Evolutionary conservation across 345 rosid species (phyloP), one percentile per base, ranked within the genome.

Genomic region (Brassica cretica): DNA sequence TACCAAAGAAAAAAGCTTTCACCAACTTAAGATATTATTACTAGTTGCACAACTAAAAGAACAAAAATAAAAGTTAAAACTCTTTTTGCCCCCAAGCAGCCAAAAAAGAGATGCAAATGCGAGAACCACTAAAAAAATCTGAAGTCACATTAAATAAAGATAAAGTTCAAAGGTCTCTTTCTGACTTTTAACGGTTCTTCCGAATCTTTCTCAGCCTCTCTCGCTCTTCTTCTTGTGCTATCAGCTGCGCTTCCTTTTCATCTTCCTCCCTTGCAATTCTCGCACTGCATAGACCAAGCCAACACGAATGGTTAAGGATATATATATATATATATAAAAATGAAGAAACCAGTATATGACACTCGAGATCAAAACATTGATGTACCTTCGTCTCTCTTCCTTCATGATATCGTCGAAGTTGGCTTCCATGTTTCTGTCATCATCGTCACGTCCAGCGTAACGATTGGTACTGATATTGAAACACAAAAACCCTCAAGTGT

Each of bases 361-460:
- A 19, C 73, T 55, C 30, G 2, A 0, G 64, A 68, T 25, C 59
- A 16, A n/a, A n/a, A 18, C 39, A 9, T 16, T 16, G 1, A 73
- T 90, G 44, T 74, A 95, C 99, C 99, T 95, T 77, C 86, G 58
- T 69, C 60, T 83, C 81, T 95, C 99, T 78, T 95, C 98, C 78
- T 19, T 68, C 89, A 81, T 64, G 41, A 93, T 91, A 66, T 95
- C 99, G 0, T 88, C 97, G 49, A 81, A 95, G 70, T 84, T 85
- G 33, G 97, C 96, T 83, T 93, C 99, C 99, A 93, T 95, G 84
- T 88, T 84, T 68, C 87, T 73, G 66, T 82, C 89, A 71, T 89
- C 92, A 64, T 82, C 91, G 15, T 88, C 90, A 15, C 73, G 65
- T 39, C 71, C 78, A 37, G 65, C 74, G 72, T 1, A 81, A 10